phyloP scores from a whole-genome alignment of 345 rosid species.

The Lepidium africanum region DNA sequence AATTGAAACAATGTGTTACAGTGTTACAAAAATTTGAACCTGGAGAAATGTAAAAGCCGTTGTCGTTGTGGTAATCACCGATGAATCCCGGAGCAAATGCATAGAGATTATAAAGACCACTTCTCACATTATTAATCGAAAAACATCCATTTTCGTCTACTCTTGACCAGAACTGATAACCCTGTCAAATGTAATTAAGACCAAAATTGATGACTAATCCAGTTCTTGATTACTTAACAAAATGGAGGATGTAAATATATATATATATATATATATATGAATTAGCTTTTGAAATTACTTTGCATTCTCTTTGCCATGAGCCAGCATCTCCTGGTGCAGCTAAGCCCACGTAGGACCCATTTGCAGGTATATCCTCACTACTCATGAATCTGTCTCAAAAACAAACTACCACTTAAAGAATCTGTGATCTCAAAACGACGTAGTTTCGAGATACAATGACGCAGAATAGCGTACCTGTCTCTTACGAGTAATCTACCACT shows the following conservation, averaged over 20 bases:
- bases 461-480: constrained; percentile 46
- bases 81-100: constrained; percentile 75
- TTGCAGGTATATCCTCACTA: constrained; percentile 31
- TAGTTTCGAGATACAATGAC: background rate
- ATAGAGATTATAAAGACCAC: constrained; percentile 58
- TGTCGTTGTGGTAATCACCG: constrained; percentile 62
- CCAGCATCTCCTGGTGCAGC: constrained; percentile 81
- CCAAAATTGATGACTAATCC: background rate
- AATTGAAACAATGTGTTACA: background rate
- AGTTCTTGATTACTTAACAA: background rate
- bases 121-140: constrained; percentile 37
- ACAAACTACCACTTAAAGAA: constrained; percentile 4
- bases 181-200: constrained; percentile 33
- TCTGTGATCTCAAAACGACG: background rate
- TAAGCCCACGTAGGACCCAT: constrained; percentile 70
- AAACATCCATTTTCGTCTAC: constrained; percentile 56
- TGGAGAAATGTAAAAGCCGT: constrained; percentile 35
- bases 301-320: constrained; percentile 90
- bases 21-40: constrained; percentile 30
- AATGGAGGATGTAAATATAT: background rate
- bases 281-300: constrained; percentile 37
- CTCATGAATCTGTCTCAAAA: constrained; percentile 35
- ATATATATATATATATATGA: background rate
- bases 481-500: constrained; percentile 55
- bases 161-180: constrained; percentile 83